Evolutionary conservation across 768 basidiomycete genomes (phyloP), one percentile per base, ranked within the genome.

Genomic region (Cystoderma amianthinum): DNA sequence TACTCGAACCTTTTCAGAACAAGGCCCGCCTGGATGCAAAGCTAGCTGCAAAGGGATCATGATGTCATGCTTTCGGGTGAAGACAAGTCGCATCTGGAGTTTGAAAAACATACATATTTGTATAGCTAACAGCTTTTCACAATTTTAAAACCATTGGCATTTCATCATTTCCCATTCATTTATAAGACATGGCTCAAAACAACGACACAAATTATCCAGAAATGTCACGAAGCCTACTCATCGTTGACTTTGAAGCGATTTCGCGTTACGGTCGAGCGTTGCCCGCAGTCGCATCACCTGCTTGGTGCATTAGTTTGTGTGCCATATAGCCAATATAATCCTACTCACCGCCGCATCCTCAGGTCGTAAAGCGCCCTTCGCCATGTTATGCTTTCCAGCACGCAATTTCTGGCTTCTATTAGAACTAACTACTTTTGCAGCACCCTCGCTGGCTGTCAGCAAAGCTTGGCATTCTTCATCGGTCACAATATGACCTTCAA

Each of bases 401-500:
- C 28, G 28, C 15, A 30, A 30, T 30, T 73, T 76, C 42, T 80
- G 74, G 40, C 59, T 66, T 37, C 76, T 47, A 55, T 66, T 50
- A 54, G 65, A 32, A 50, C 62, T 65, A 36, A 55, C 60, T 30
- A 57, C 53, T 43, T 68, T 72, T 18, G 63, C 57, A 4, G 66
- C 65, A 12, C 62, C 65, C 30, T 68, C 67, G 22, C 52, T 63
- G 2, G 61, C 57, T 5, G 63, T 64, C 17, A 90, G 71, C 20
- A 92, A 60, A 30, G 74, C 74, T 28, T 67, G 69, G 52, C 86
- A 92, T 49, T 87, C 85, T 44, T 82, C 80, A 44, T 85, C 80
- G 7, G 83, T 76, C 0, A 83, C 77, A 10, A 76, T 62, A 46
- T 83, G 75, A 4, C 87, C 85, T 52, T 86, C 78, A 1, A 88